phyloP scores from a whole-genome alignment of 192 early-diverging fungal genomes.

The Ramicandelaber brevisporus region DNA sequence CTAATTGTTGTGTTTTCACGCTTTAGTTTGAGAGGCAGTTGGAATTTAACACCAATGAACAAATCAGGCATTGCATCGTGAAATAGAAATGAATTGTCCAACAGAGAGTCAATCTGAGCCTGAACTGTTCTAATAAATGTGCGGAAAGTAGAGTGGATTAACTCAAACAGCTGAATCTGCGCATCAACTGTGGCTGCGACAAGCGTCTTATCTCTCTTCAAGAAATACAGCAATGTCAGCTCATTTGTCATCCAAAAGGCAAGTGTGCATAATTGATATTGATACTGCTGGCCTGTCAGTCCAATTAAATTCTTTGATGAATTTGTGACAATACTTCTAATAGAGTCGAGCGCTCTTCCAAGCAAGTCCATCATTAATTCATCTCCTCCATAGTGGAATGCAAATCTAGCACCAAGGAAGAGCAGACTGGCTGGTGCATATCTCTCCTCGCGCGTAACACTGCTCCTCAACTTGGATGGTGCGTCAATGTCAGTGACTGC shows the following conservation, averaged over 20 bases:
- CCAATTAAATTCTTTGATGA: too few species aligned
- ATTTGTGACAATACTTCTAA: constrained; percentile 25
- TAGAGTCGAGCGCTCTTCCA: constrained; percentile 21
- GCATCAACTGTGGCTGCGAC: constrained; percentile 35
- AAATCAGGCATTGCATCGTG: constrained; percentile 42
- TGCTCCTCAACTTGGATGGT: neutral
- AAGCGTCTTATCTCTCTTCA: constrained; percentile 64
- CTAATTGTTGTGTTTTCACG: too few species aligned
- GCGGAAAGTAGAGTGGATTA: constrained; percentile 43
- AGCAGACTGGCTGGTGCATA: constrained; percentile 64
- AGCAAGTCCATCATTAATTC: constrained; percentile 52
- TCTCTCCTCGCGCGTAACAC: too few species aligned
- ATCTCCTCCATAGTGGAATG: constrained; percentile 43
- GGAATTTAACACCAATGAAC: constrained; percentile 16
- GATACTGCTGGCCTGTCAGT: too few species aligned
- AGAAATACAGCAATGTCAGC: constrained; percentile 55
- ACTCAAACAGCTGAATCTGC: constrained; percentile 59
- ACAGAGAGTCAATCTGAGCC: constrained; percentile 30
- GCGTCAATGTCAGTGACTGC: constrained; percentile 42
- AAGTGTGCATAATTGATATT: constrained; percentile 24
- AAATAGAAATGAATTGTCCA: constrained; percentile 39
- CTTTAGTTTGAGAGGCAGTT: constrained; percentile 4
- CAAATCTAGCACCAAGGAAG: constrained; percentile 71
- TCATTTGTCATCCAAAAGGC: constrained; percentile 75
- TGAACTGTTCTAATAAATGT: constrained; percentile 35